phyloP scores from a whole-genome alignment of 805 yeast genomes.

The Kuraishia borneana region DNA sequence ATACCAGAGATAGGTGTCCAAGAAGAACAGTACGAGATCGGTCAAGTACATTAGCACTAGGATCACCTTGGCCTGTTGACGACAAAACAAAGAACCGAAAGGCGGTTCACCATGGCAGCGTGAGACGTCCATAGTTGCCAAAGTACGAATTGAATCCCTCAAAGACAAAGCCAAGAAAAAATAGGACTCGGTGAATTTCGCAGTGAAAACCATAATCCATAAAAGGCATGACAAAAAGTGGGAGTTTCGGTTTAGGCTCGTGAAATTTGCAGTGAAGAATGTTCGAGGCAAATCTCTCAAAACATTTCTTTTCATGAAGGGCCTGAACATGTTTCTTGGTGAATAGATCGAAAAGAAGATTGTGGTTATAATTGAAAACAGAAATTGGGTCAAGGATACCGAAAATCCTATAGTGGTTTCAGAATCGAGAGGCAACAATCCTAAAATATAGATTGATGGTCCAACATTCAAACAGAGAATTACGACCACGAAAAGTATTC shows the following conservation, averaged over 20 bases:
- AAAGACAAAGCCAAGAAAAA: conserved; percentile 41
- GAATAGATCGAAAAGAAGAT: conserved; percentile 27
- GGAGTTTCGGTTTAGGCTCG: conserved; percentile 25
- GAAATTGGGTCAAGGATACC: conserved; percentile 29
- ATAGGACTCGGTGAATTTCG: conserved; percentile 42
- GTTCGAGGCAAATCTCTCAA: conserved; percentile 18
- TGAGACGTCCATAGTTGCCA: conserved; percentile 28
- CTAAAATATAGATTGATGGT: conserved; percentile 31
- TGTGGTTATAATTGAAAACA: conserved; percentile 28
- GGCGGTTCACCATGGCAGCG: conserved; percentile 31
- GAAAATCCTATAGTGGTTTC: conserved; percentile 23
- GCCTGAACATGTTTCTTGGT: conserved; percentile 10
- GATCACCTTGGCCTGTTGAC: conserved; percentile 28
- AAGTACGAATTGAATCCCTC: conserved; percentile 38
- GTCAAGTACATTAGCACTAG: conserved; percentile 28
- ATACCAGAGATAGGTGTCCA: conserved; percentile 49
- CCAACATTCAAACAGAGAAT: conserved; percentile 22
- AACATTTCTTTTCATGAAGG: conserved; percentile 17
- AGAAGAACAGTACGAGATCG: conserved; percentile 37
- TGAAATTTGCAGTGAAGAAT: conserved; percentile 31
- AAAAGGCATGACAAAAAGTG: conserved; percentile 28
- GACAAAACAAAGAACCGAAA: conserved; percentile 30
- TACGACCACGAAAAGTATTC: conserved; percentile 21
- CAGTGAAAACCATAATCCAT: conserved; percentile 36
- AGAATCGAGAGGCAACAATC: conserved; percentile 22